Conservation (phyloP, 2,329 filamentous ascomycete genomes). For the Clonostachys rhizophaga region DNA sequence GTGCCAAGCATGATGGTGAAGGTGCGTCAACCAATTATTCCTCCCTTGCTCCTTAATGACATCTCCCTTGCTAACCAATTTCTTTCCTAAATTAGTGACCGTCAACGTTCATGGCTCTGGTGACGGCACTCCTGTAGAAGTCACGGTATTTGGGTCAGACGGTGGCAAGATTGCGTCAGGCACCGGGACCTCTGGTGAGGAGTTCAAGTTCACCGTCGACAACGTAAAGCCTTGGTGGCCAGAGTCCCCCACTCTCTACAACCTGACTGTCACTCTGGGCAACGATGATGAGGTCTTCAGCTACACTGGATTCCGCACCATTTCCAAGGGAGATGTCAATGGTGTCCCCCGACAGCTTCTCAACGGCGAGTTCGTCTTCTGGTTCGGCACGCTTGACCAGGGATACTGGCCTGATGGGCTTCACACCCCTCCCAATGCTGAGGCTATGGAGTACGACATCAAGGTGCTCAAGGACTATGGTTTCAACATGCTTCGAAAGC, state of each 20-base stretch:
- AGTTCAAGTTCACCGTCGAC: slow-evolving; percentile 50
- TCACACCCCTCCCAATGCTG: slow-evolving; percentile 57
- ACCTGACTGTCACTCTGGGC: slow-evolving; percentile 49
- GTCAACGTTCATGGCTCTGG: slow-evolving; percentile 44
- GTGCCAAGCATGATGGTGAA: slow-evolving; percentile 49
- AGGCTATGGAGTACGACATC: slow-evolving; percentile 66
- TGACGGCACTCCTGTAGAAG: slow-evolving; percentile 22
- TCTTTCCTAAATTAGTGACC: slow-evolving; percentile 33
- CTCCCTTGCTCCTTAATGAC: neutral
- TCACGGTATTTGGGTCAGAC: slow-evolving; percentile 26
- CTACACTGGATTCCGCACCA: slow-evolving; percentile 66
- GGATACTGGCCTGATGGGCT: slow-evolving; percentile 70
- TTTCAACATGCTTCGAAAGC: slow-evolving; percentile 69
- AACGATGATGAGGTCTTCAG: slow-evolving; percentile 49
- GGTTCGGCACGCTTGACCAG: slow-evolving; percentile 66
- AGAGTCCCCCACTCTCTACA: slow-evolving; percentile 57
- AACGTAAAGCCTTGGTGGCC: slow-evolving; percentile 62
- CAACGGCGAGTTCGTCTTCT: slow-evolving; percentile 65
- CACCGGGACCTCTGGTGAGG: slow-evolving; percentile 36
- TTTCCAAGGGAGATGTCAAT: slow-evolving; percentile 49
- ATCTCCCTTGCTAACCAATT: neutral
- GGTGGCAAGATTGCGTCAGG: slow-evolving; percentile 36
- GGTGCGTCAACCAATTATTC: slow-evolving; percentile 23
- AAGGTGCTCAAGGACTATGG: slow-evolving; percentile 59
- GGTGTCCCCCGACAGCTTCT: slow-evolving; percentile 57